Base-by-base conservation (phyloP, 495 filamentous ascomycete species). In the Podospora tetraspora region DNA sequence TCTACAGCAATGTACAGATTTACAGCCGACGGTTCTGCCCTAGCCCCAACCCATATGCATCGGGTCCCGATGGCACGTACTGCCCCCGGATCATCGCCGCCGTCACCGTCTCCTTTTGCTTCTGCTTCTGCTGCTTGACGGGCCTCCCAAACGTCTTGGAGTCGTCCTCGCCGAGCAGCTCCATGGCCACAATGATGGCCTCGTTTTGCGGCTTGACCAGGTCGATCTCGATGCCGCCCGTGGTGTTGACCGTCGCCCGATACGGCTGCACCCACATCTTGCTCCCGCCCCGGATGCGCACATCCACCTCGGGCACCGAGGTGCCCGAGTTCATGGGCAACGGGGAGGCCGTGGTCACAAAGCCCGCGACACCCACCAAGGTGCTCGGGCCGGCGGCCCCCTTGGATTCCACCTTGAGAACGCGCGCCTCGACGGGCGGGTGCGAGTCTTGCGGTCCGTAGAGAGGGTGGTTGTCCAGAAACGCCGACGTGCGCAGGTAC, bases 381-480 rank as follows among this genome's bases (percentile, higher is more conserved):
- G 72, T 69, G 25, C 52, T 25, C n/a, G 7, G 27, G 8, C n/a
- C 23, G 21, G 30, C 25, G 16, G 43, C 23, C 27, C 25, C 57
- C 63, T 59, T 22, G 79, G 70, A 57, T 66, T 72, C 92, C 72
- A 65, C 91, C 82, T 68, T 68, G 43, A 97, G 66, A 32, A 96
- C 82, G 66, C 95, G 86, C 3, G 90, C 90, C 74, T 86, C 78
- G 3, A 95, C 83, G 0, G 92, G 86, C 10, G 87, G 71, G 67
- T 85, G 84, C 43, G 80, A 71, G 16, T 80, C 79, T 74, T 92
- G 91, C 9, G 93, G 94, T 3, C 95, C 95, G 72, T 89, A 88
- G n/a, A 87, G 67, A 0, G 95, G 90, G 74, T 97, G 93, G 76
- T 97, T 96, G 62, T 87, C 82, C 58, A 91, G 76, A 74, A 89